phyloP scores from a whole-genome alignment of 441 rosid genomes.

The Croton laevigatus region DNA sequence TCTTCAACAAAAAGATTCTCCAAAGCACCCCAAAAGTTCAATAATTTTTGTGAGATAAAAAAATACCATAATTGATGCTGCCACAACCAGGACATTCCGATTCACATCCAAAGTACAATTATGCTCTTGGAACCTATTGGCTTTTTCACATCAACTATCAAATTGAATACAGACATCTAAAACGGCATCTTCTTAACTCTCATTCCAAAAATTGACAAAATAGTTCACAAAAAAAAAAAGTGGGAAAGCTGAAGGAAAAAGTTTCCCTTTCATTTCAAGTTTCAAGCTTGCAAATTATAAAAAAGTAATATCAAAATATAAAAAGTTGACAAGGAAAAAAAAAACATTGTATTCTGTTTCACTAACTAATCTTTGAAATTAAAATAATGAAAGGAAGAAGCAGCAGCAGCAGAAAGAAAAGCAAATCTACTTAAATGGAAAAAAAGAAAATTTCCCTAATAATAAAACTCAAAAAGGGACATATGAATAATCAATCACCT shows the following conservation, averaged over 20 bases:
- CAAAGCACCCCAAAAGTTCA: conserved; percentile 28
- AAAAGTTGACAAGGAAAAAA: neutral
- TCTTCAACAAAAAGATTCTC: conserved; percentile 23
- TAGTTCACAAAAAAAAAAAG: neutral
- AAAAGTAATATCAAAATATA: neutral
- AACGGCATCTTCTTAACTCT: conserved; percentile 10
- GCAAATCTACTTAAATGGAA: too few relatives aligned
- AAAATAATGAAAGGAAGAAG: too few relatives aligned
- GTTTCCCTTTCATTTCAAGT: neutral
- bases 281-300: neutral
- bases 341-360: neutral
- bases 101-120: conserved; percentile 13
- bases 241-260: neutral
- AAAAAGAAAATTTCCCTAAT: neutral
- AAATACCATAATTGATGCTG: conserved; percentile 24
- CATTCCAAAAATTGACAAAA: conserved; percentile 2
- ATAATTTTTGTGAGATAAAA: conserved; percentile 18
- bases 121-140: conserved; percentile 7
- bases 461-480: neutral
- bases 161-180: neutral
- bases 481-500: neutral
- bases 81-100: conserved; percentile 9
- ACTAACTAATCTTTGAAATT: conserved; percentile 5
- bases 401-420: too few relatives aligned
- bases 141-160: conserved; percentile 13